Conservation (phyloP, 2,329 filamentous ascomycete genomes). For the Raffaelea arxii region DNA sequence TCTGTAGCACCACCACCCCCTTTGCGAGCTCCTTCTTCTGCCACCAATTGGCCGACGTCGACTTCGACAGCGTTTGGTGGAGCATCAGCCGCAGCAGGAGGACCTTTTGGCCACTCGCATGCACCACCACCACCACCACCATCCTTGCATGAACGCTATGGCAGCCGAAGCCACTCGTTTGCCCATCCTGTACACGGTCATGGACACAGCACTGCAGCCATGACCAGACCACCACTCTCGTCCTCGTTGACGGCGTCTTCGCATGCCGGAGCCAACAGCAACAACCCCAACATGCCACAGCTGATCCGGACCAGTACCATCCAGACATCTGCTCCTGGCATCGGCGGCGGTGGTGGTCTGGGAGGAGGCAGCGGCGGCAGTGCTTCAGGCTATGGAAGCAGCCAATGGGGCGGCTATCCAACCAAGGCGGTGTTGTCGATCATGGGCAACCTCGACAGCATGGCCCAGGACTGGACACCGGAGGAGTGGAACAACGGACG, state of each 20-base stretch:
- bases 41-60: constrained; percentile 9
- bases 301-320: constrained; percentile 49
- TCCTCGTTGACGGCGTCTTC: constrained; percentile 38
- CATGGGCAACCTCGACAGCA: constrained; percentile 71
- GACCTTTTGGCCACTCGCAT: background rate
- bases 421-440: constrained; percentile 80
- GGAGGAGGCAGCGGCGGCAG: constrained; percentile 29
- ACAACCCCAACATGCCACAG: too few relatives aligned
- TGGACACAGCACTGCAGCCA: constrained; percentile 29
- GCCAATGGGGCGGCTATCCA: constrained; percentile 72
- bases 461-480: constrained; percentile 73
- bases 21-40: constrained; percentile 27
- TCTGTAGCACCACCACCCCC: constrained; percentile 16
- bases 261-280: constrained; percentile 18
- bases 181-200: too few relatives aligned
- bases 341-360: constrained; percentile 16
- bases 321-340: constrained; percentile 19
- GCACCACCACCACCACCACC: constrained; percentile 9
- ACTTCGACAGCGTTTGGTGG: constrained; percentile 35
- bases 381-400: too few relatives aligned
- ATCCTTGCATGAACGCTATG: constrained; percentile 12
- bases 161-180: constrained; percentile 25
- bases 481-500: constrained; percentile 74
- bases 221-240: constrained; percentile 36
- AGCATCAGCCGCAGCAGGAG: constrained; percentile 5